Conservation (phyloP, 2,329 filamentous ascomycete genomes). For the Setomelanomma holmii region DNA sequence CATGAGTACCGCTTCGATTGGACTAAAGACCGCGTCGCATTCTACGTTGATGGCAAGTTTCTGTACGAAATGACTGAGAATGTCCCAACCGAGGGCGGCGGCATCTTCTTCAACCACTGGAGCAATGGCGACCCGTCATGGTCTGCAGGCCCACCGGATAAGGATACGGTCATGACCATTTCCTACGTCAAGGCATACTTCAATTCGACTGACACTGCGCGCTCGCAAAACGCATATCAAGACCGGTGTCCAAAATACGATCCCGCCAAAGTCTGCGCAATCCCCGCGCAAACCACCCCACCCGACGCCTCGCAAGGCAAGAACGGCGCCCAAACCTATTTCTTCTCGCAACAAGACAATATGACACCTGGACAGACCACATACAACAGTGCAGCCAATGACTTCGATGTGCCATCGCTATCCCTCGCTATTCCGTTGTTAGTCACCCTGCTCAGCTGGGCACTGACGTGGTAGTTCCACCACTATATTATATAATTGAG, state of each 20-base stretch:
- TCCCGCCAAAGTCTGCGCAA: conserved; percentile 39
- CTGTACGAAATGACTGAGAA: conserved; percentile 64
- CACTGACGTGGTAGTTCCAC: conserved; percentile 26
- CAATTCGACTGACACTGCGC: conserved; percentile 65
- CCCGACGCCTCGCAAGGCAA: conserved; percentile 36
- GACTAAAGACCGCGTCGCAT: conserved; percentile 66
- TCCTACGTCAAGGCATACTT: conserved; percentile 81
- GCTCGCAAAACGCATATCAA: conserved; percentile 38
- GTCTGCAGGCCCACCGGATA: conserved; percentile 72
- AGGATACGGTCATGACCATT: conserved; percentile 69
- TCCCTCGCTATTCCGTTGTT: conserved; percentile 32
- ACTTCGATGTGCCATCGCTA: conserved; percentile 21
- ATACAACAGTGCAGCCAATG: conserved; percentile 27
- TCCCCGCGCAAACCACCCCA: conserved; percentile 40
- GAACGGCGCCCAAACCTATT: conserved; percentile 43
- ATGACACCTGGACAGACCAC: conserved; percentile 41
- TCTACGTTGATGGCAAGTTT: conserved; percentile 70
- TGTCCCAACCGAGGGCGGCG: conserved; percentile 67
- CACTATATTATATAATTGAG: conserved; percentile 11
- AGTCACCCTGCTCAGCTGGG: conserved; percentile 36
- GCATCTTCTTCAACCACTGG: conserved; percentile 77
- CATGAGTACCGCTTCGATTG: conserved; percentile 86
- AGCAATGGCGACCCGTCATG: conserved; percentile 76
- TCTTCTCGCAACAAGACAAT: conserved; percentile 38
- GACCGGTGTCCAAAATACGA: conserved; percentile 40